phyloP scores from a whole-genome alignment of 305 asterid genomes.

The Fraxinus sp. region DNA sequence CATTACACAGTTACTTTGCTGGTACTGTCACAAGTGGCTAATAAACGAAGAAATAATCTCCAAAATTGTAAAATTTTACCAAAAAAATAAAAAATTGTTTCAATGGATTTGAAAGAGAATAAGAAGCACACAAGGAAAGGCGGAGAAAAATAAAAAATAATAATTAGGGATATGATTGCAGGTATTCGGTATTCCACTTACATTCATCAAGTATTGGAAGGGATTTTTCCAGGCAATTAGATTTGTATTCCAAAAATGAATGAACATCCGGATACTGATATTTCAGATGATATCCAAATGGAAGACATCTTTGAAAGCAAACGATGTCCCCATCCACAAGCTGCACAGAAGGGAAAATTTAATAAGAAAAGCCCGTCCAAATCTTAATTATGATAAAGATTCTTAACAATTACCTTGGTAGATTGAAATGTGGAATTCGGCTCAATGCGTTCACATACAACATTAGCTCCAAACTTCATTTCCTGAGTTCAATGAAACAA shows the following conservation, averaged over 20 bases:
- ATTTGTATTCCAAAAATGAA: constrained; percentile 47
- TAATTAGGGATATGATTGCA: neutral
- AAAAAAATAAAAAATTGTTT: neutral
- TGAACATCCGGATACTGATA: constrained; percentile 48
- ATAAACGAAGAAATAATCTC: neutral
- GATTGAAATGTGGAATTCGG: constrained; percentile 34
- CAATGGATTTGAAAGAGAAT: neutral
- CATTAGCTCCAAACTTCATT: constrained; percentile 41
- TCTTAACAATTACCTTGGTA: constrained; percentile 36
- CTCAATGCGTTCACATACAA: constrained; percentile 44
- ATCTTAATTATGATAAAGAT: constrained; percentile 1
- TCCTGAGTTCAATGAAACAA: constrained; percentile 39
- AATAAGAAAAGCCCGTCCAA: constrained; percentile 17
- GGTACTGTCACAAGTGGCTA: neutral
- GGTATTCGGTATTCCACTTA: neutral
- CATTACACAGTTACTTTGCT: neutral
- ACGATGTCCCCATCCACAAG: constrained; percentile 63
- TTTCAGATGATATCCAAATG: constrained; percentile 35
- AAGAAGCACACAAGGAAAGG: neutral
- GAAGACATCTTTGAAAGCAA: constrained; percentile 49
- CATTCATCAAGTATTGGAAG: neutral
- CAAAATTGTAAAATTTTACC: neutral
- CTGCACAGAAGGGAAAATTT: constrained; percentile 33
- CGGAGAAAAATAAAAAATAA: neutral
- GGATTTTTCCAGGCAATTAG: neutral